Conservation (phyloP, 345 rosid genomes). For the Firmiana major region DNA sequence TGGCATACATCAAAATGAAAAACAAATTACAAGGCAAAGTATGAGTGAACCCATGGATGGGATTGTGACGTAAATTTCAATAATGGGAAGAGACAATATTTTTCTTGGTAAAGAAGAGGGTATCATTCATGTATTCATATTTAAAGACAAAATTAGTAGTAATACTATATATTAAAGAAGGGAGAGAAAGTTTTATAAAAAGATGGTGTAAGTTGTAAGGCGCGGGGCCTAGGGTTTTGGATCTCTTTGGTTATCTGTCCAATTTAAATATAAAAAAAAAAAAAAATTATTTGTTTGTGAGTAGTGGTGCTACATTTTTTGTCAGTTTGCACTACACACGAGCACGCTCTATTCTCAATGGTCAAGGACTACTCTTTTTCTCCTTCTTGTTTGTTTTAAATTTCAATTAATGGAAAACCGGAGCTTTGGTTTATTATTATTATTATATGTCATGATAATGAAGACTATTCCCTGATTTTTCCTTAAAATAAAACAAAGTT, state of each 20-base stretch:
- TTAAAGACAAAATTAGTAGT: background rate
- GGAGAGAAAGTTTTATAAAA: background rate
- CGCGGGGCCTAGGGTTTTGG: conserved; percentile 12
- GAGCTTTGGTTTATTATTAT: background rate
- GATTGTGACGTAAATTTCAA: too few relatives aligned
- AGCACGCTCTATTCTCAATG: conserved; percentile 11
- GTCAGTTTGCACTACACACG: conserved; percentile 28
- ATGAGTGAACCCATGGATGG: background rate
- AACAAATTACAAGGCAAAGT: background rate
- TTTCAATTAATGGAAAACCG: background rate
- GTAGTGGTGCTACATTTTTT: conserved; percentile 12
- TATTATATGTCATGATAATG: background rate
- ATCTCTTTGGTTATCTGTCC: background rate
- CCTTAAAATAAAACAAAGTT: background rate
- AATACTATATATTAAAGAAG: background rate
- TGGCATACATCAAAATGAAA: background rate
- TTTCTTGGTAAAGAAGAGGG: conserved; percentile 7
- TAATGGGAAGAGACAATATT: background rate
- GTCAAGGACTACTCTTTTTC: too few relatives aligned
- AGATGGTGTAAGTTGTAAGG: background rate
- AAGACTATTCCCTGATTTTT: background rate
- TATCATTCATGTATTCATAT: background rate
- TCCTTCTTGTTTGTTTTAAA: too few relatives aligned
- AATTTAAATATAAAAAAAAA: background rate
- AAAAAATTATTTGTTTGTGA: background rate